A percentile compares a stretch with the other conserved stretches of the same genome.
These are phyloP conservation scores for Ustilaginoidea virens DNA, from an alignment of 2,329 filamentous ascomycete species.

Conservation along the genomic window DNA sequence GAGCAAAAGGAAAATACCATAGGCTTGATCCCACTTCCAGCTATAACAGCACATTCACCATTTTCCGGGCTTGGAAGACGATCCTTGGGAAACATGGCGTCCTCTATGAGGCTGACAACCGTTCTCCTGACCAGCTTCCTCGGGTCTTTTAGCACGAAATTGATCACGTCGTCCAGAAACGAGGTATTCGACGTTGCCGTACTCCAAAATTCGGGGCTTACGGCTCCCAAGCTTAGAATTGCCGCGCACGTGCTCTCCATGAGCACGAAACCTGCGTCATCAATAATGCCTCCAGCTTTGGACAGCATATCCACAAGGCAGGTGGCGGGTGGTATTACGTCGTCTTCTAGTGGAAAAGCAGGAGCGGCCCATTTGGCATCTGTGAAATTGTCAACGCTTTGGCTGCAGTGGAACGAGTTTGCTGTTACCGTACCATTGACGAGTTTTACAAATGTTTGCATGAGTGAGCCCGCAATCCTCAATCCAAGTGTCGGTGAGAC, in stretches of 20 bases:
- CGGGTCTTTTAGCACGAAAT: slow-evolving; percentile 14
- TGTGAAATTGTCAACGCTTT: background rate
- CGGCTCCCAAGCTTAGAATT: slow-evolving; percentile 14
- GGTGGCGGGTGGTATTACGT: slow-evolving; percentile 2
- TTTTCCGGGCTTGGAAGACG: slow-evolving; percentile 2
- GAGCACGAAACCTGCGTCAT: slow-evolving; percentile 12
- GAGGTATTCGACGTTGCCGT: slow-evolving; percentile 9
- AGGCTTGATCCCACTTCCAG: background rate
- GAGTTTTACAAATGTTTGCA: slow-evolving; percentile 14
- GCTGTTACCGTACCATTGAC: slow-evolving; percentile 13
- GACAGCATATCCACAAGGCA: slow-evolving; percentile 13
- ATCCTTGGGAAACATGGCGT: slow-evolving; percentile 8
- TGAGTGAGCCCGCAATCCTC: slow-evolving; percentile 12
- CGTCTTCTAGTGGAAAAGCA: slow-evolving; percentile 2
- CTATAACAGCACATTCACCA: background rate
- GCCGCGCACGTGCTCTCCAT: slow-evolving; percentile 13
- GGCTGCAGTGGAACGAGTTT: no score
- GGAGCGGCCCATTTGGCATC: background rate
- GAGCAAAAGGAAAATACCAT: slow-evolving; percentile 15
- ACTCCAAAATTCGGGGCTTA: slow-evolving; percentile 14
- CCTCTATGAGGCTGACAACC: slow-evolving; percentile 19
- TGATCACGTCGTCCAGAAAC: slow-evolving; percentile 10
- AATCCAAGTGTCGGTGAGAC: slow-evolving; percentile 11
- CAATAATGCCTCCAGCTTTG: slow-evolving; percentile 8
- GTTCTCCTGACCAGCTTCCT: slow-evolving; percentile 13